phyloP scores from a whole-genome alignment of 108 stramenopile species.

The Aurantiochytrium sp. region DNA sequence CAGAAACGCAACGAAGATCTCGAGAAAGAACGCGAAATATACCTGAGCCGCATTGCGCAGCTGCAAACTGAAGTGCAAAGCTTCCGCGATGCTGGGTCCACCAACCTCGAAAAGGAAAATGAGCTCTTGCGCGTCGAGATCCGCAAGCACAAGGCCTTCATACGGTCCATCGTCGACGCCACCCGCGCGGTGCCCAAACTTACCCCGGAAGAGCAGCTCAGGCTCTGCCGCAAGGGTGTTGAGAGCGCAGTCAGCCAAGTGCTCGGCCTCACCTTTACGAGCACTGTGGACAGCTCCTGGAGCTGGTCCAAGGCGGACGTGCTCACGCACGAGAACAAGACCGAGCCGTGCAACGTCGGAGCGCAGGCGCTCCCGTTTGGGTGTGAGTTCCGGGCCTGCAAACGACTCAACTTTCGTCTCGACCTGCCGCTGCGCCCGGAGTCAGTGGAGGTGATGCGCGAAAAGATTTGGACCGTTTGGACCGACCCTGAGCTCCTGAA shows the following conservation, averaged over 20 bases:
- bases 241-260: not conserved
- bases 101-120: not conserved
- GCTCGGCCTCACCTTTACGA: not conserved
- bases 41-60: not conserved
- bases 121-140: not conserved
- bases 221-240: not conserved
- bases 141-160: conserved; percentile 24
- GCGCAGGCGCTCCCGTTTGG: not conserved
- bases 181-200: not conserved
- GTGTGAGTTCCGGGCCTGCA: not conserved
- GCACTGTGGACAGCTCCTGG: not conserved
- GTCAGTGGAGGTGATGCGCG: not conserved
- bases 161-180: not conserved
- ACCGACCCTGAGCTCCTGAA: not conserved
- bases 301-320: not conserved
- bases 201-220: not conserved
- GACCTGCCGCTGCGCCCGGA: not conserved
- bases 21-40: not conserved
- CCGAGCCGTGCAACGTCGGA: not conserved
- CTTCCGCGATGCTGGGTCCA: not conserved
- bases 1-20: not conserved
- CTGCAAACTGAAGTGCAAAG: not conserved
- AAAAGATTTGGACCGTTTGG: not conserved
- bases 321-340: not conserved
- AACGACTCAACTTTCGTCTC: not conserved